A percentile compares a stretch with the other conserved stretches of the same genome.
phyloP scores from a whole-genome alignment of 1,284 basidiomycete genomes.

The Tremellales sp. region DNA sequence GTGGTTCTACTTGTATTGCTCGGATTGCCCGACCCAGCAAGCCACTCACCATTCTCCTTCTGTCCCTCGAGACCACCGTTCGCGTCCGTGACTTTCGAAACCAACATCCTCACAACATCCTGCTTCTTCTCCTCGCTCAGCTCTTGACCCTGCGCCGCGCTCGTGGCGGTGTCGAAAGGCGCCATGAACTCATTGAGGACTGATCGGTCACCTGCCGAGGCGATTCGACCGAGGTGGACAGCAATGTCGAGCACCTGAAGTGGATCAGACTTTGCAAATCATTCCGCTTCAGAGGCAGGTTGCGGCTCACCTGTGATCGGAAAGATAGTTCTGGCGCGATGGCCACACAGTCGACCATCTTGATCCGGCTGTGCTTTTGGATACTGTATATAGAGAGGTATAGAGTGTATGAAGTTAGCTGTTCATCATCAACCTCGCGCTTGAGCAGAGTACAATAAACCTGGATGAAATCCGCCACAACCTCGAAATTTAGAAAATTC shows the following conservation, averaged over 20 bases:
- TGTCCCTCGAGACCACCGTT: constrained; percentile 41
- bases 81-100: constrained; percentile 33
- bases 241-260: constrained; percentile 71
- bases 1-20: background rate
- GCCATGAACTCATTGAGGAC: constrained; percentile 64
- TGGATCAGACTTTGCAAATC: background rate
- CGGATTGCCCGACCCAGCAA: background rate
- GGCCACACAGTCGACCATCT: constrained; percentile 67
- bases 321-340: constrained; percentile 85
- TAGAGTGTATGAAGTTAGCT: too few species aligned
- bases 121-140: constrained; percentile 54
- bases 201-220: constrained; percentile 62
- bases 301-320: constrained; percentile 75
- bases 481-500: background rate
- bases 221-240: constrained; percentile 65
- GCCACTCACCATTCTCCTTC: constrained; percentile 40
- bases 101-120: constrained; percentile 34
- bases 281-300: constrained; percentile 5
- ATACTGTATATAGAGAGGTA: constrained; percentile 5
- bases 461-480: background rate
- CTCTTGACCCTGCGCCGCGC: constrained; percentile 58
- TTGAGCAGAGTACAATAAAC: background rate
- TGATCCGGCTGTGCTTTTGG: background rate
- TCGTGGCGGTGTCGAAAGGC: constrained; percentile 57
- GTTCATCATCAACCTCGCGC: too few species aligned